Evolutionary conservation across 106 monocot genomes (phyloP), one percentile per base, ranked within the genome.

Genomic region (Iris macrosiphon): DNA sequence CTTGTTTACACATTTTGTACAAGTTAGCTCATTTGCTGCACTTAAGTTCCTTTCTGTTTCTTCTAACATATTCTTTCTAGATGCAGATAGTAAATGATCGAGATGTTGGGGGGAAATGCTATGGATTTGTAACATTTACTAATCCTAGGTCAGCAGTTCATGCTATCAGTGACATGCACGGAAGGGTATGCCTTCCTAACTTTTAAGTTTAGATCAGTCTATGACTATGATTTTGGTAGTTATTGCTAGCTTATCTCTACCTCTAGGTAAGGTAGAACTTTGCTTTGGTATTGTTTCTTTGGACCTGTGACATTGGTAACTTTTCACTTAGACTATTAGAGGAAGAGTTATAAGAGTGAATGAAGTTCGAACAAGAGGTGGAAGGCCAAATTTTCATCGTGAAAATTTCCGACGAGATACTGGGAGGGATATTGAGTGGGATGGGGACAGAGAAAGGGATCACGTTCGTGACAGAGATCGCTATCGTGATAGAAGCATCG

Each of bases 11-110:
- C n/a, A n/a, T n/a, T n/a, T n/a, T n/a, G n/a, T n/a, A n/a, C n/a
- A n/a, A n/a, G n/a, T n/a, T n/a, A n/a, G n/a, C n/a, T n/a, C n/a
- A n/a, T n/a, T n/a, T n/a, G n/a, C n/a, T n/a, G n/a, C n/a, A n/a
- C n/a, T n/a, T n/a, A n/a, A n/a, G n/a, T 55, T 55, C 34, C n/a
- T 16, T 7, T 47, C 15, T 22, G 47, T 25, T 3, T 34, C 3
- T 48, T 34, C 41, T 73, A 37, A 13, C 14, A 40, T 31, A 12
- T 23, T 31, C 28, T 15, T 65, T 72, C 40, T 31, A 40, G 4
- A 39, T 74, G 60, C 78, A 95, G 95, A 85, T 95, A 62, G 77
- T 95, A 31, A 85, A 89, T 74, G 95, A 95, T 61, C 81, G 80
- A n/a, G 72, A 70, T 43, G 64, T 95, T 45, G 89, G 89, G 10